A percentile compares a stretch with the other conserved stretches of the same genome.
These are phyloP conservation scores for Myxozyma mucilagina DNA, from an alignment of 805 yeast genomes.

Conservation along the genomic window DNA sequence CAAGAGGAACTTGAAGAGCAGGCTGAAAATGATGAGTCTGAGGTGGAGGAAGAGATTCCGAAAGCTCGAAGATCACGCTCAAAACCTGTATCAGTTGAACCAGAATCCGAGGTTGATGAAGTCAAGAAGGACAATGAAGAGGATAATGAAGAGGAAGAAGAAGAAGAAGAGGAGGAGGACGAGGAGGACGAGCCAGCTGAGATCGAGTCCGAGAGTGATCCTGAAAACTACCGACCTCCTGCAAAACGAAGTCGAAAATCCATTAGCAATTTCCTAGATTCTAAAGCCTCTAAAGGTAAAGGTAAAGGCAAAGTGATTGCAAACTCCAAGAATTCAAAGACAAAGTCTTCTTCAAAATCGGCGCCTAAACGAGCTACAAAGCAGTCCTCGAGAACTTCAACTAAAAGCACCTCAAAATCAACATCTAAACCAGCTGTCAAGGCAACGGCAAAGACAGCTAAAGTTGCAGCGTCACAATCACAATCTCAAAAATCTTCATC, in stretches of 20 bases:
- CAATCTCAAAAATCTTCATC: background rate
- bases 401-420: background rate
- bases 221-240: constrained; percentile 1
- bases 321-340: background rate
- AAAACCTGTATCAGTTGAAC: constrained; percentile 2
- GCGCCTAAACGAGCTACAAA: background rate
- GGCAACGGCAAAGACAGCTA: background rate
- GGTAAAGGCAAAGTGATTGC: background rate
- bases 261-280: background rate
- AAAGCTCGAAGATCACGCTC: background rate
- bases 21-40: background rate
- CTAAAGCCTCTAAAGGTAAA: background rate
- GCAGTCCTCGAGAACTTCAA: background rate
- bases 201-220: constrained; percentile 1
- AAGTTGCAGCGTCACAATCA: background rate
- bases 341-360: background rate
- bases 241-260: constrained; percentile 3
- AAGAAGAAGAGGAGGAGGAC: background rate
- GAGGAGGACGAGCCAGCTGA: background rate
- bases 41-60: constrained; percentile 10
- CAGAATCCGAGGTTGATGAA: background rate
- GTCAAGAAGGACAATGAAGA: background rate
- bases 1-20: constrained; percentile 14
- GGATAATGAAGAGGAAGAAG: constrained; percentile 8
- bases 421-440: background rate